These are phyloP conservation scores for Flaveria floridana DNA, from an alignment of 140 eudicot species.

Conservation along the genomic window DNA sequence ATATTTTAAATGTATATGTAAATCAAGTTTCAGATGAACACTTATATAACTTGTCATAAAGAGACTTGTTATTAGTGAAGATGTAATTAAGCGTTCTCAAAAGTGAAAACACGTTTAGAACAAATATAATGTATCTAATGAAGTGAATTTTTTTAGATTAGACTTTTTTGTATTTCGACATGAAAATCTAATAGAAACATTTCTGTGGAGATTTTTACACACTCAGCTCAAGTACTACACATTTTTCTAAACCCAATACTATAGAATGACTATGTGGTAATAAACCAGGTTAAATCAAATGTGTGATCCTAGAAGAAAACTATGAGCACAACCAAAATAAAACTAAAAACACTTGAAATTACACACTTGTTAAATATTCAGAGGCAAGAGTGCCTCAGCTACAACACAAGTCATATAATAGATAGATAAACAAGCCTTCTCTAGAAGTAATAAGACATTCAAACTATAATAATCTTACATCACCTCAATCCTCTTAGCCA, in stretches of 20 bases:
- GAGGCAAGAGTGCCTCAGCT: constrained; percentile 30
- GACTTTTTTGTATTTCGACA: no score
- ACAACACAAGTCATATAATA: constrained; percentile 26
- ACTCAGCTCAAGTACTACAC: no score
- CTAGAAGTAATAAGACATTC: constrained; percentile 18
- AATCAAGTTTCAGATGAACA: no score
- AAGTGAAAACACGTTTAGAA: no score
- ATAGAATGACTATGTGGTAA: not conserved
- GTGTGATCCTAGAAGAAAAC: not conserved
- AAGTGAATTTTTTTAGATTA: no score
- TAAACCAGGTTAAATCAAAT: not conserved
- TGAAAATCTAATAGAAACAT: no score
- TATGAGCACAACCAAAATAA: not conserved
- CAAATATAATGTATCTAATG: no score
- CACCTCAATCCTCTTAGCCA: not conserved
- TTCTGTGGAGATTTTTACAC: no score
- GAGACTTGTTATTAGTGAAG: no score
- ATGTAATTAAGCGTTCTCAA: no score
- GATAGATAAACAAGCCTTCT: constrained; percentile 17
- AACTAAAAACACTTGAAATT: not conserved
- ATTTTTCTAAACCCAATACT: no score
- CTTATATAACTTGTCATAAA: no score
- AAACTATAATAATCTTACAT: constrained; percentile 16
- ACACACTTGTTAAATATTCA: constrained; percentile 14
- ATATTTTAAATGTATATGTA: not conserved